Evolutionary conservation across 2,329 filamentous ascomycete genomes (phyloP), one percentile per base, ranked within the genome.

Genomic region (Fusarium sp.): DNA sequence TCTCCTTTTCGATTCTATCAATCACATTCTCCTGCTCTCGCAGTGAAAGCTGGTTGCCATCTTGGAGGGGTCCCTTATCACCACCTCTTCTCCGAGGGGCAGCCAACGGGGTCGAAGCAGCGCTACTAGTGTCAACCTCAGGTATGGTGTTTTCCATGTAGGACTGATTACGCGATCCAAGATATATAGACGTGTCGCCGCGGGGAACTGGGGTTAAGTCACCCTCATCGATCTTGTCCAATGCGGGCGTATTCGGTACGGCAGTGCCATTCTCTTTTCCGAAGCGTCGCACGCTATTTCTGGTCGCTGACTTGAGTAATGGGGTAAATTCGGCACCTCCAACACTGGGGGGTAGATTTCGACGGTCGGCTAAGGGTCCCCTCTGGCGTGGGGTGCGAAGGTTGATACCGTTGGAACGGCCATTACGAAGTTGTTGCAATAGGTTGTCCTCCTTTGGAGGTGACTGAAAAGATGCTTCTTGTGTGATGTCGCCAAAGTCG

Each of bases 1-100:
- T 99, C 76, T 98, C 96, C 82, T 99, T 99, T 76, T 97, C 94
- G 73, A 99, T 95, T 75, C 92, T 92, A 81, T 97, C 93, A 72
- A 99, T 95, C 70, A 96, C 92, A 71, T 93, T 94, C 79, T 98
- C 96, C 79, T 99, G 96, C 76, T 99, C 96, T 64, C 94, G 90
- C 59, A 99, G 80, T 2, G 96, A 97, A 71, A 97, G 86, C 75
- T 96, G 91, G 73, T 97, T 97, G 20, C 94, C 94, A 72, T 96
- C 91, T 65, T 94, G 90, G 37, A 97, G 80, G 6, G 92, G 87
- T 1, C 89, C 90, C 53, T 89, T 89, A 53, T 85, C 86, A 45
- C 85, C 87, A 52, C 84, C 84, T 63, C 86, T 86, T 58, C 90
- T 86, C 7, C 90, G 86, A 33, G 93, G 81, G 60, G 90, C 84